Evolutionary conservation across 257 asterid species (phyloP).

Genomic region (Misopates orontium): DNA sequence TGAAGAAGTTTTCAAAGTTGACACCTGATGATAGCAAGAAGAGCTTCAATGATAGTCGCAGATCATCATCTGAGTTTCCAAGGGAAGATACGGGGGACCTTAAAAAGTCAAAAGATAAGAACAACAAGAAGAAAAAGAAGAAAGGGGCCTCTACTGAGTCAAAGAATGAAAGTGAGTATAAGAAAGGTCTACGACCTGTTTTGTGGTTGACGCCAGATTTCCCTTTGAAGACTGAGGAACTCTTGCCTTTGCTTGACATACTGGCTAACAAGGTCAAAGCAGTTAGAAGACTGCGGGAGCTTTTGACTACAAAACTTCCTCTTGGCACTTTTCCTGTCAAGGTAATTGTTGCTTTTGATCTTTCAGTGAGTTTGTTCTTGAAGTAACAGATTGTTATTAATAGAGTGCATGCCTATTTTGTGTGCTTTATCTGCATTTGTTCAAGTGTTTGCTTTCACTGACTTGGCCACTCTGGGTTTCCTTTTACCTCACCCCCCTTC

Average conservation of each 20-base stretch:
- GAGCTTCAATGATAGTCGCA: constrained; percentile 56
- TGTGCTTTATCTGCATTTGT: too few relatives aligned
- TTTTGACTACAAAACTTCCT: constrained; percentile 93
- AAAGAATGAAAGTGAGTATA: constrained; percentile 71
- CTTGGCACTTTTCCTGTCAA: constrained; percentile 93
- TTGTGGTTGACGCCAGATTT: constrained; percentile 98
- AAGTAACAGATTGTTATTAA: too few relatives aligned
- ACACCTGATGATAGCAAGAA: constrained; percentile 74
- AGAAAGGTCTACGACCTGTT: constrained; percentile 94
- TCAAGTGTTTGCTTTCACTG: too few relatives aligned
- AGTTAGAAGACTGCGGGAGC: constrained; percentile 91
- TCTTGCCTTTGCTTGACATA: constrained; percentile 94
- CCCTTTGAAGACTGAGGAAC: constrained; percentile 90
- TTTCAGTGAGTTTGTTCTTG: too few relatives aligned
- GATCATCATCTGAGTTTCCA: constrained; percentile 66
- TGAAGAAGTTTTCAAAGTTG: constrained; percentile 77
- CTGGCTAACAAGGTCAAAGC: constrained; percentile 98
- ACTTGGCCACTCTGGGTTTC: too few relatives aligned
- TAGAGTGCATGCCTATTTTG: too few relatives aligned
- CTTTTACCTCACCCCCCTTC: too few relatives aligned
- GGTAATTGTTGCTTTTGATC: constrained; percentile 46
- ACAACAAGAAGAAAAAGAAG: constrained; percentile 92
- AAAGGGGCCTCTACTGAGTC: constrained; percentile 52
- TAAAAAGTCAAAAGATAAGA: constrained; percentile 79
- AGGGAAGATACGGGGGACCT: constrained; percentile 67